These are phyloP conservation scores for Globisporangium rhizosaccharum DNA, from an alignment of 352 stramenopile genomes.

Conservation along the genomic window DNA sequence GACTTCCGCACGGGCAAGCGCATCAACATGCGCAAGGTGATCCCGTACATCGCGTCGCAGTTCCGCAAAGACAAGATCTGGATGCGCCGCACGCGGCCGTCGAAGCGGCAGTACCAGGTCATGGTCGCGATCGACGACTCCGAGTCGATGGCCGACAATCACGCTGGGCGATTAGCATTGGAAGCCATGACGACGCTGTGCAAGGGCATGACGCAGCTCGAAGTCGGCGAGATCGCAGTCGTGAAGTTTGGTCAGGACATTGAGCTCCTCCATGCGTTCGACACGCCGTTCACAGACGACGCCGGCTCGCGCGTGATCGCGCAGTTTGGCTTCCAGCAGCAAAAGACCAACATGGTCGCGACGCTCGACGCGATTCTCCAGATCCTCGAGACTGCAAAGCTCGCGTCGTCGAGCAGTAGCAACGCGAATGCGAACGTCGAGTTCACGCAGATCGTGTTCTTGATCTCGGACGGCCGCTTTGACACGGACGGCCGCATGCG, in stretches of 20 bases:
- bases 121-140: slow-evolving; percentile 99
- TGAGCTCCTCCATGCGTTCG: slow-evolving; percentile 95
- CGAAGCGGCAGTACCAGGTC: slow-evolving; percentile 98
- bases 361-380: slow-evolving; percentile 92
- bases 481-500: slow-evolving; percentile 94
- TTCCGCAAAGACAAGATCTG: slow-evolving; percentile 99
- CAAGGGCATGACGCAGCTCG: slow-evolving; percentile 96
- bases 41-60: slow-evolving; percentile 99
- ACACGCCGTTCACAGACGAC: slow-evolving; percentile 96
- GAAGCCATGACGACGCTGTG: slow-evolving; percentile 95
- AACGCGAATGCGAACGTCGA: slow-evolving; percentile 48
- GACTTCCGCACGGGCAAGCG: slow-evolving; percentile 99
- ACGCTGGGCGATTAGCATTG: slow-evolving; percentile 93
- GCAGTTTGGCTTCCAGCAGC: slow-evolving; percentile 97
- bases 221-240: slow-evolving; percentile 94
- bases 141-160: slow-evolving; percentile 98
- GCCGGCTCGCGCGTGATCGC: slow-evolving; percentile 90
- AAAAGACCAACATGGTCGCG: slow-evolving; percentile 95
- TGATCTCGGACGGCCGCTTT: slow-evolving; percentile 99
- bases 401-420: slow-evolving; percentile 41
- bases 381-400: slow-evolving; percentile 84
- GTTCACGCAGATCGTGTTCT: slow-evolving; percentile 97
- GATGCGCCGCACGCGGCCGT: slow-evolving; percentile 97
- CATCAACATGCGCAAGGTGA: slow-evolving; percentile 99
- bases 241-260: slow-evolving; percentile 96